Evolutionary conservation across 192 early-diverging fungal species (phyloP).

Genomic region (Radiomyces spectabilis): DNA sequence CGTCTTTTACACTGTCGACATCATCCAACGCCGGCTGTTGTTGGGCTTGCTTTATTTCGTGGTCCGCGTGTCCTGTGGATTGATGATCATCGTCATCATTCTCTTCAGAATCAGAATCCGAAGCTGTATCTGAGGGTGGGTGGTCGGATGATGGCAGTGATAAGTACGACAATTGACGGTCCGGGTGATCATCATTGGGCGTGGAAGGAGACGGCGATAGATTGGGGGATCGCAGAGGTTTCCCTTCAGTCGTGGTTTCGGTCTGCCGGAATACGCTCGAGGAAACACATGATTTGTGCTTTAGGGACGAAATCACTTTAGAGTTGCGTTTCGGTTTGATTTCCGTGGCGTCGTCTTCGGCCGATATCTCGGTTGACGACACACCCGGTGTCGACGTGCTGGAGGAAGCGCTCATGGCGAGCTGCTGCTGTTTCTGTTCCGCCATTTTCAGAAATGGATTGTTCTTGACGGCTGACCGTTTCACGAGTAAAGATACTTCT

Average conservation of each 20-base stretch:
- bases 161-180: no score
- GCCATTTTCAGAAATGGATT: constrained; percentile 15
- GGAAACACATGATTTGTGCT: constrained; percentile 19
- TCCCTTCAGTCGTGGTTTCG: neutral
- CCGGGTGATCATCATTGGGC: no score
- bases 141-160: neutral
- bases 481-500: constrained; percentile 14
- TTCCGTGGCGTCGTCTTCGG: neutral
- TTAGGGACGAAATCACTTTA: constrained; percentile 15
- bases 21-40: no score
- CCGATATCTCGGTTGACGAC: no score
- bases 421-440: neutral
- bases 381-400: neutral
- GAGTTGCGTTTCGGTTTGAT: constrained; percentile 13
- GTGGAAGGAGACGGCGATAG: neutral
- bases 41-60: no score
- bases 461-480: constrained; percentile 23
- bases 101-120: no score
- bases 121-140: neutral
- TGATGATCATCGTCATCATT: no score
- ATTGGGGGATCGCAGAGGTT: neutral
- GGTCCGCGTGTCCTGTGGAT: no score
- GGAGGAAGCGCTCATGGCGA: neutral
- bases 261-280: constrained; percentile 15
- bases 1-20: no score